Percentiles rank a stretch among this genome's conserved stretches.
These are phyloP conservation scores for Boletus coccyginus DNA, from an alignment of 768 basidiomycete species.

Conservation along the genomic window DNA sequence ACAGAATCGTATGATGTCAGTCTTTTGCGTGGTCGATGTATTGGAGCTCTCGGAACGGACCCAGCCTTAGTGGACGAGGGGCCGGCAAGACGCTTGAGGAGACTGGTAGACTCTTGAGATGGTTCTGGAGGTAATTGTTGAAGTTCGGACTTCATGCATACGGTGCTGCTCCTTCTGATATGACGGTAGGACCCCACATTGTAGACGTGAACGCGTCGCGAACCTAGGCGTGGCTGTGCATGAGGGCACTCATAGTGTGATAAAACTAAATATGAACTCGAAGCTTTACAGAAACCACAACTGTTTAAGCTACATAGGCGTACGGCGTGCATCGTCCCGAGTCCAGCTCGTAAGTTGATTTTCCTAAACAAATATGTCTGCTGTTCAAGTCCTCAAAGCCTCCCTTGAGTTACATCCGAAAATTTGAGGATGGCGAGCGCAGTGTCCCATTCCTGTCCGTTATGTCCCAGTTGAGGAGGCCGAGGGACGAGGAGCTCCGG, in stretches of 20 bases:
- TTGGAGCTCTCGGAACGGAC: slow-evolving; percentile 38
- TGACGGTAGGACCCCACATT: not conserved
- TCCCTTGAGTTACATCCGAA: slow-evolving; percentile 7
- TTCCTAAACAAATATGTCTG: not conserved
- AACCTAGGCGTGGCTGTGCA: slow-evolving; percentile 9
- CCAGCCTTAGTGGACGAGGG: slow-evolving; percentile 90
- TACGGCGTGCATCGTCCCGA: not conserved
- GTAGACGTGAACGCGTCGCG: not conserved
- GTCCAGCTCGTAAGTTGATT: slow-evolving; percentile 12
- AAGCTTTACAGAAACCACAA: not conserved
- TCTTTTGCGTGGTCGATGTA: not conserved
- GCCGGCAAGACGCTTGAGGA: slow-evolving; percentile 79
- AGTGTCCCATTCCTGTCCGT: slow-evolving; percentile 32
- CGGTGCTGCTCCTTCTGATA: not conserved
- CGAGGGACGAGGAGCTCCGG: slow-evolving; percentile 7
- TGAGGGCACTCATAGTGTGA: not conserved
- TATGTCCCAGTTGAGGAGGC: slow-evolving; percentile 2
- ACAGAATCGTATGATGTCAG: slow-evolving; percentile 11
- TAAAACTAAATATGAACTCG: not conserved
- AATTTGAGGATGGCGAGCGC: slow-evolving; percentile 23
- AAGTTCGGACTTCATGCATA: slow-evolving; percentile 20
- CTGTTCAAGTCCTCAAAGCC: not conserved
- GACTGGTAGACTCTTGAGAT: slow-evolving; percentile 66
- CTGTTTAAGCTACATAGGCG: not conserved
- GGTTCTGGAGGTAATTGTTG: slow-evolving; percentile 27